Base-by-base conservation (phyloP, 2,329 filamentous ascomycete genomes). In the Verticillium dahliae region DNA sequence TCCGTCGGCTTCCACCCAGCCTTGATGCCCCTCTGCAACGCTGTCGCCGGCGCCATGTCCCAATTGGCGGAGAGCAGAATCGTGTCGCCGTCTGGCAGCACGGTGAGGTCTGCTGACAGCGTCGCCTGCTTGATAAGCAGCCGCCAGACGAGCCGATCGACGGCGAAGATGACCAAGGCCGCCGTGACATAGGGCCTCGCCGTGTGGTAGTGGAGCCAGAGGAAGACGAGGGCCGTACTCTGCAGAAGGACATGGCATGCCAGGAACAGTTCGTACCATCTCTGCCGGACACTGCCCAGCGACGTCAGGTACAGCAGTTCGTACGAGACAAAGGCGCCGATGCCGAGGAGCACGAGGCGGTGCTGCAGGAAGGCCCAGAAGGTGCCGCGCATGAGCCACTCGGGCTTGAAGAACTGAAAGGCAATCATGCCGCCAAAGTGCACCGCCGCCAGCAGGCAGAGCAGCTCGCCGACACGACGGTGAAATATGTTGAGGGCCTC, bases 401-500 rank as follows among this genome's bases (percentile, higher is more conserved):
- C 68, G 0, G 78, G 80, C 3, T 76, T 73, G 2, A 87, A 72
- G 55, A 81, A 67, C 65, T 83, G 83, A 81, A 83, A 89, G 2
- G 74, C 65, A 1, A 86, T 61, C 80, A 89, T 86, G 31, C 81
- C 79, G 4, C 71, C 67, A 38, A 80, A 77, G 66, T 90, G 87
- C 0, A 88, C 63, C 0, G 84, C 66, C 1, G 84, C 85, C 45
- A 83, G 76, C n/a, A 87, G 71, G 68, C 85, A 88, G 72, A 88
- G 78, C 34, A 84, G 70, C 69, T 88, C 85, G 31, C 86, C 86
- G 1, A 88, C 76, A 4, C 86, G 79, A 39, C 86, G 82, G 69
- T 90, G 86, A 61, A 89, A 81, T 56, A 89, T 82, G 69, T 89
- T 88, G 52, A 89, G 75, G 5, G 83, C 80, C 71, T 89, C 86